These are phyloP conservation scores for Selenicereus undatus DNA, from an alignment of 148 eudicot genomes.

Conservation along the genomic window DNA sequence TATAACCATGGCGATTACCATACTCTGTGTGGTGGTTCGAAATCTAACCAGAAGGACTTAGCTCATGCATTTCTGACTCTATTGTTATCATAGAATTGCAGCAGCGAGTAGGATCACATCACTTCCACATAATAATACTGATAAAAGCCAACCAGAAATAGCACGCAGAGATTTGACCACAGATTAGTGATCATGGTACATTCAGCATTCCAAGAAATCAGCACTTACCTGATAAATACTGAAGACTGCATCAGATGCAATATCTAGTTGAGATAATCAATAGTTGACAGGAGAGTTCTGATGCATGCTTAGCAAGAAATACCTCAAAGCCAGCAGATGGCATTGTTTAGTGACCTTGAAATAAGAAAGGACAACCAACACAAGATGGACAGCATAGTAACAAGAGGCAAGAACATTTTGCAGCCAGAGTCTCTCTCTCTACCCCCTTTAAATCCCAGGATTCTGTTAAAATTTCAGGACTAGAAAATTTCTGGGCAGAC, in stretches of 20 bases:
- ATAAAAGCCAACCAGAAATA: not conserved
- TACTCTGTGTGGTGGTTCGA: no score
- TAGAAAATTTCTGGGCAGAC: no score
- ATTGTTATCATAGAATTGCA: no score
- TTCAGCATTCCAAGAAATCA: not conserved
- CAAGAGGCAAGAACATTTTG: not conserved
- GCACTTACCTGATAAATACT: slow-evolving; percentile 64
- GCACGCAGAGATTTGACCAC: not conserved
- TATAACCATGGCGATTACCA: no score
- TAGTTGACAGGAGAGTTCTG: slow-evolving; percentile 79
- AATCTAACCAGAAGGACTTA: no score
- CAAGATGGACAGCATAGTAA: not conserved
- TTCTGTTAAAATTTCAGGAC: no score
- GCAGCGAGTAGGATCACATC: not conserved
- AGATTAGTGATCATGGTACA: not conserved
- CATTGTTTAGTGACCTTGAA: slow-evolving; percentile 58
- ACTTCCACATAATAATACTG: not conserved
- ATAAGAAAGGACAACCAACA: no score
- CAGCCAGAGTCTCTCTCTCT: no score
- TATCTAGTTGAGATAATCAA: slow-evolving; percentile 52
- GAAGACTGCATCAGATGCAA: slow-evolving; percentile 66
- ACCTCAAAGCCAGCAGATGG: slow-evolving; percentile 88
- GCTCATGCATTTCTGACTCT: no score
- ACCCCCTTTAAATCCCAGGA: no score
- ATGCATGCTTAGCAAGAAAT: slow-evolving; percentile 68